A percentile compares a stretch with the other conserved stretches of the same genome.
Conservation (phyloP, 108 stramenopile genomes). For the Nannochloropsis granulata region DNA sequence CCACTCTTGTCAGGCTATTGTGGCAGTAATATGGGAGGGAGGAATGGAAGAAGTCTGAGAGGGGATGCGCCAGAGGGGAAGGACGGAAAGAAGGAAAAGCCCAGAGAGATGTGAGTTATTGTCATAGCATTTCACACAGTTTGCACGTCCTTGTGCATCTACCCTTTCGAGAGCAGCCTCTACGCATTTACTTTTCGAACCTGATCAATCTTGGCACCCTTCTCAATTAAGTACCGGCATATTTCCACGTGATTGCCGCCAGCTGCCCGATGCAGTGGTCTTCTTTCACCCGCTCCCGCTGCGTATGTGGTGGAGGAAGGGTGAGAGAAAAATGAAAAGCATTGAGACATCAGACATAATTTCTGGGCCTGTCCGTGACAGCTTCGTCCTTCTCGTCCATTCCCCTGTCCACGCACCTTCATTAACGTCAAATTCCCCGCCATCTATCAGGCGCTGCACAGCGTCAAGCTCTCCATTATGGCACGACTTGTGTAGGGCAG, state of each 20-base stretch:
- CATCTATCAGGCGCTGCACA: slow-evolving; percentile 9
- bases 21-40: too few species aligned
- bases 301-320: not conserved
- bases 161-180: not conserved
- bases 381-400: not conserved
- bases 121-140: too few species aligned
- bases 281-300: not conserved
- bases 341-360: not conserved
- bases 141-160: too few species aligned
- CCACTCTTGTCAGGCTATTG: slow-evolving; percentile 27
- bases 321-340: not conserved
- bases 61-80: too few species aligned
- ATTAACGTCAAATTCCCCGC: slow-evolving; percentile 30
- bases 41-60: too few species aligned
- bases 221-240: slow-evolving; percentile 28
- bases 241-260: slow-evolving; percentile 32
- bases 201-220: slow-evolving; percentile 33
- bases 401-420: slow-evolving; percentile 26
- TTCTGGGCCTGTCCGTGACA: not conserved
- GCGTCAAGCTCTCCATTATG: slow-evolving; percentile 33
- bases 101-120: too few species aligned
- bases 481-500: slow-evolving; percentile 38
- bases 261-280: slow-evolving; percentile 14
- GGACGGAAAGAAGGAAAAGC: too few species aligned
- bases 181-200: not conserved